phyloP scores from a whole-genome alignment of 805 yeast species.

The Starmera caribaea region DNA sequence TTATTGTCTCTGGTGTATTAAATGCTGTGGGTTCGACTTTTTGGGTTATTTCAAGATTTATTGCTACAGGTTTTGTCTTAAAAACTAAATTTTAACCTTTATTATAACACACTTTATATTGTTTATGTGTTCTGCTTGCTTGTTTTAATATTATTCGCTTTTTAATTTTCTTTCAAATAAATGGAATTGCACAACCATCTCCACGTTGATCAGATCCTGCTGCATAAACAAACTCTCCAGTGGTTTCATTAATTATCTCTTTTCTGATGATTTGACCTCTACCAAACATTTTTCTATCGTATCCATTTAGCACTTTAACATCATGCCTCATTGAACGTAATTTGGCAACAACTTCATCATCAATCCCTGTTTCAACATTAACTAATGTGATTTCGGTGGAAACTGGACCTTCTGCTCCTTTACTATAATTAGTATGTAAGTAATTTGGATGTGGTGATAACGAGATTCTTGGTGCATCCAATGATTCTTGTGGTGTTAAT shows the following conservation, averaged over 20 bases:
- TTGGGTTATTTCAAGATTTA: slow-evolving; percentile 9
- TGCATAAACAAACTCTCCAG: slow-evolving; percentile 38
- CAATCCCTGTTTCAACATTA: slow-evolving; percentile 56
- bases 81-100: too few relatives aligned
- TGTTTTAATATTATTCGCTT: too few relatives aligned
- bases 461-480: slow-evolving; percentile 69
- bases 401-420: slow-evolving; percentile 58
- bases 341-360: slow-evolving; percentile 31
- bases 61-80: background rate
- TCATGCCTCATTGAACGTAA: slow-evolving; percentile 50
- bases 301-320: slow-evolving; percentile 32
- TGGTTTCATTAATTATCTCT: slow-evolving; percentile 18
- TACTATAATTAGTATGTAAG: slow-evolving; percentile 37
- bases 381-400: slow-evolving; percentile 50
- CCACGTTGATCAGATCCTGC: slow-evolving; percentile 80
- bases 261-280: slow-evolving; percentile 66
- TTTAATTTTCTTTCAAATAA: slow-evolving; percentile 16
- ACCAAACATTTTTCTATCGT: slow-evolving; percentile 40
- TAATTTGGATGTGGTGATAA: slow-evolving; percentile 41
- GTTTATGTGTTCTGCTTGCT: too few relatives aligned
- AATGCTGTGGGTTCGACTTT: slow-evolving; percentile 4
- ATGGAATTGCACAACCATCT: slow-evolving; percentile 71
- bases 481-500: slow-evolving; percentile 59
- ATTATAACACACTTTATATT: too few relatives aligned
- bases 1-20: slow-evolving; percentile 24